Evolutionary conservation across 2,329 filamentous ascomycete genomes (phyloP).

Genomic region (Elsinoe perseae): DNA sequence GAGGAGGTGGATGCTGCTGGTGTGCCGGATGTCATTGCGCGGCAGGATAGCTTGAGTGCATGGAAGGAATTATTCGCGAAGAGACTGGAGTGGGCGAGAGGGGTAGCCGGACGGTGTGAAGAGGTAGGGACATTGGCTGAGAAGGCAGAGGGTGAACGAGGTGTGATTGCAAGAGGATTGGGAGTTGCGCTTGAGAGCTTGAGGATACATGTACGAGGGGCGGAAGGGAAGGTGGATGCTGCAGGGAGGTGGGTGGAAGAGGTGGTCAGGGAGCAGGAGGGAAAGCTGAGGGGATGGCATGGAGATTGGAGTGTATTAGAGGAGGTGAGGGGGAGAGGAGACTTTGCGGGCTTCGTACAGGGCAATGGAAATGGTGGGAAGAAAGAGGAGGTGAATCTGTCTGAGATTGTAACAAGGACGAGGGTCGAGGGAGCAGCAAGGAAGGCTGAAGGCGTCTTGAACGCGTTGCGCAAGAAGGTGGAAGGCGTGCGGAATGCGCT

Average conservation of each 20-base stretch:
- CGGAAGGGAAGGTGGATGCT: constrained; percentile 65
- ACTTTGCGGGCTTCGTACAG: constrained; percentile 50
- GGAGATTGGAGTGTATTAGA: constrained; percentile 57
- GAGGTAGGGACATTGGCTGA: constrained; percentile 55
- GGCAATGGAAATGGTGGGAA: constrained; percentile 24
- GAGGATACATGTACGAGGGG: constrained; percentile 61
- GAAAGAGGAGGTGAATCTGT: constrained; percentile 51
- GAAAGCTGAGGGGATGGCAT: constrained; percentile 59
- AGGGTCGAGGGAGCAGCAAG: constrained; percentile 65
- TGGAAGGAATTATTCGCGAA: constrained; percentile 83
- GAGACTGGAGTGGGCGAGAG: constrained; percentile 70
- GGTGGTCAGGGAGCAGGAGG: constrained; percentile 59
- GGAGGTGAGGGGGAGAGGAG: constrained; percentile 55
- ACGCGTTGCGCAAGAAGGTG: constrained; percentile 53
- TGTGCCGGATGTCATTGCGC: constrained; percentile 71
- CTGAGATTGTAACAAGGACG: constrained; percentile 68
- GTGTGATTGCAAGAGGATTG: constrained; percentile 69
- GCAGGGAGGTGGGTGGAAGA: constrained; percentile 63
- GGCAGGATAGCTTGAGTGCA: constrained; percentile 71
- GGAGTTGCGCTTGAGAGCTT: constrained; percentile 82
- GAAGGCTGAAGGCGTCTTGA: constrained; percentile 55
- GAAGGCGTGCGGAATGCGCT: constrained; percentile 36
- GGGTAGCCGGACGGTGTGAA: constrained; percentile 60
- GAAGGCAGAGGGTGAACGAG: constrained; percentile 63
- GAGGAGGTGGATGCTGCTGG: constrained; percentile 54